phyloP scores from a whole-genome alignment of 2,329 filamentous ascomycete genomes.

The Neopestalotiopsis clavispora region DNA sequence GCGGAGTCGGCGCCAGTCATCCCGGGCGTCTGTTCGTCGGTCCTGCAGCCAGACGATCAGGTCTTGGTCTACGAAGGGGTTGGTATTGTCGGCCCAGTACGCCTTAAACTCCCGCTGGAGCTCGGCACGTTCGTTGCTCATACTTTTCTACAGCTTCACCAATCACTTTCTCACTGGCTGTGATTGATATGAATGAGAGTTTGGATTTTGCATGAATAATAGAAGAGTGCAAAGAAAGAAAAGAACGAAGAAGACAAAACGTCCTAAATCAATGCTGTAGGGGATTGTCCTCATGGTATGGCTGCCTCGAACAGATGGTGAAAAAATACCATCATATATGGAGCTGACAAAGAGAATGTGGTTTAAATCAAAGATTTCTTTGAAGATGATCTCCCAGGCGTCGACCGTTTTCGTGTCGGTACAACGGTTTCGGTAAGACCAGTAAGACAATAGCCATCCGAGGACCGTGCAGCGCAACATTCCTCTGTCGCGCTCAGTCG shows the following conservation, averaged over 20 bases:
- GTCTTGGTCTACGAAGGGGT: neutral
- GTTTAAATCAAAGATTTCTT: constrained; percentile 10
- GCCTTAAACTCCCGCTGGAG: constrained; percentile 8
- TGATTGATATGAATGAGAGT: neutral
- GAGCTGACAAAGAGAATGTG: constrained; percentile 22
- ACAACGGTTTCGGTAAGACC: constrained; percentile 21
- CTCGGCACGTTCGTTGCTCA: neutral
- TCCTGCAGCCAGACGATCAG: neutral
- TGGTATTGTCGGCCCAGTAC: neutral
- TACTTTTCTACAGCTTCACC: neutral
- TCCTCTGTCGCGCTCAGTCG: constrained; percentile 25
- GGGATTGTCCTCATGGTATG: neutral
- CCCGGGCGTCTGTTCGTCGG: neutral
- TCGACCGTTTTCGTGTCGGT: constrained; percentile 25
- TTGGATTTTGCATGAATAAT: neutral
- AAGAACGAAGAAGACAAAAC: neutral
- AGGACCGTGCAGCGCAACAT: constrained; percentile 22
- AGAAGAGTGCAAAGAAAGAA: neutral
- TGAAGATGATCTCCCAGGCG: constrained; percentile 9
- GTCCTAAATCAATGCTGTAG: neutral
- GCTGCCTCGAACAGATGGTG: neutral
- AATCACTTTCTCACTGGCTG: neutral
- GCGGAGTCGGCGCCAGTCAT: constrained; percentile 7
- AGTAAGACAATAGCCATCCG: constrained; percentile 12
- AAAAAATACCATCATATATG: constrained; percentile 9